These are phyloP conservation scores for Corymbia calophylla DNA, from an alignment of 441 rosid species.

Conservation along the genomic window DNA sequence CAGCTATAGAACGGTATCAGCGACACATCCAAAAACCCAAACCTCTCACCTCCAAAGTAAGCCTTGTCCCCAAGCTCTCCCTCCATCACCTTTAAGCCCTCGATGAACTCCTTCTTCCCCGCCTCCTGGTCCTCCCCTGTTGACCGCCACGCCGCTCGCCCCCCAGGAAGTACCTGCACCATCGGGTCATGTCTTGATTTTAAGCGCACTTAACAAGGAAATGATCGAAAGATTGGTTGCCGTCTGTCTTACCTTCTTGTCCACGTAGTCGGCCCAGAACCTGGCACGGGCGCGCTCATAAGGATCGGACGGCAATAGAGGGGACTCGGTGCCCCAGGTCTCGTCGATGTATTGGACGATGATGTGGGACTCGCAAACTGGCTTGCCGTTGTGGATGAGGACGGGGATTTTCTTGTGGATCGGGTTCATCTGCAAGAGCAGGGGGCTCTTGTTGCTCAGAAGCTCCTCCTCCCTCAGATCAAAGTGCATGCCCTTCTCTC, in stretches of 20 bases:
- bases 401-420: background rate
- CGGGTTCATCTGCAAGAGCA: background rate
- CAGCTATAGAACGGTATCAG: background rate
- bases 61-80: background rate
- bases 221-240: background rate
- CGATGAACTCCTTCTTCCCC: background rate
- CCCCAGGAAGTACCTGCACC: background rate
- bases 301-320: background rate
- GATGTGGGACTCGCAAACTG: background rate
- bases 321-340: background rate
- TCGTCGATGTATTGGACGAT: background rate
- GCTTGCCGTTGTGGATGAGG: background rate
- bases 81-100: background rate
- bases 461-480: background rate
- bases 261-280: background rate
- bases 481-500: background rate
- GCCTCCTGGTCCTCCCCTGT: background rate
- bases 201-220: background rate
- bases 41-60: background rate
- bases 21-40: background rate
- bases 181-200: background rate
- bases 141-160: accelerated
- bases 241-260: background rate
- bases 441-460: background rate
- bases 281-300: background rate